Conservation (phyloP, 202 grass and related monocot species). For the Panicum virgatum region DNA sequence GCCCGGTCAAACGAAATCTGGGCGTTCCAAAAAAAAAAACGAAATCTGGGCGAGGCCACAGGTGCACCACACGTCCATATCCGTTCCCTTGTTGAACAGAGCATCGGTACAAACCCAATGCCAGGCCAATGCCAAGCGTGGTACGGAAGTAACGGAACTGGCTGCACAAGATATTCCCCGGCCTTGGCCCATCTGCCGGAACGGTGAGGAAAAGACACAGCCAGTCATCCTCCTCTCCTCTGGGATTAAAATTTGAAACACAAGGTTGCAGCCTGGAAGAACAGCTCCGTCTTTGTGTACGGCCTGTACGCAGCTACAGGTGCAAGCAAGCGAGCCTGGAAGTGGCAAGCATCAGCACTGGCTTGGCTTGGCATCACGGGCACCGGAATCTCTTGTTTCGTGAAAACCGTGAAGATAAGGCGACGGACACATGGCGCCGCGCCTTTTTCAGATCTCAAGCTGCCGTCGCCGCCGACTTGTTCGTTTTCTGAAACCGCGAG, state of each 20-base stretch:
- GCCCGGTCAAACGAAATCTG: conserved; percentile 27
- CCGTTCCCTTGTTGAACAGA: neutral
- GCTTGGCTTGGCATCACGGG: neutral
- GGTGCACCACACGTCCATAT: neutral
- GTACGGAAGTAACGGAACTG: neutral
- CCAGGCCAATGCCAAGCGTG: too few species aligned
- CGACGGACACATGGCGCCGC: neutral
- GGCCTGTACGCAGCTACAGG: neutral
- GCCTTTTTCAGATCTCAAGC: conserved; percentile 5
- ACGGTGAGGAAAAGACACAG: neutral
- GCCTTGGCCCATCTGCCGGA: neutral
- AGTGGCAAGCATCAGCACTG: neutral
- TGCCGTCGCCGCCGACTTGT: conserved; percentile 18
- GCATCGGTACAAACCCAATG: neutral
- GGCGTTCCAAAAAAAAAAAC: too few species aligned
- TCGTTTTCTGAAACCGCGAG: neutral
- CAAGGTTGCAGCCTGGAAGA: neutral
- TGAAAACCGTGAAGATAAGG: conserved; percentile 24
- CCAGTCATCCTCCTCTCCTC: too few species aligned
- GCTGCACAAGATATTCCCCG: neutral
- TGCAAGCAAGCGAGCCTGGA: neutral
- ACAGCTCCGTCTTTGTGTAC: neutral
- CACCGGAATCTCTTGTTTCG: conserved; percentile 2
- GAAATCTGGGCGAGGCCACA: neutral
- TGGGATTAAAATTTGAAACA: neutral